phyloP scores from a whole-genome alignment of 306 rosid genomes.

The Acacia confusa region DNA sequence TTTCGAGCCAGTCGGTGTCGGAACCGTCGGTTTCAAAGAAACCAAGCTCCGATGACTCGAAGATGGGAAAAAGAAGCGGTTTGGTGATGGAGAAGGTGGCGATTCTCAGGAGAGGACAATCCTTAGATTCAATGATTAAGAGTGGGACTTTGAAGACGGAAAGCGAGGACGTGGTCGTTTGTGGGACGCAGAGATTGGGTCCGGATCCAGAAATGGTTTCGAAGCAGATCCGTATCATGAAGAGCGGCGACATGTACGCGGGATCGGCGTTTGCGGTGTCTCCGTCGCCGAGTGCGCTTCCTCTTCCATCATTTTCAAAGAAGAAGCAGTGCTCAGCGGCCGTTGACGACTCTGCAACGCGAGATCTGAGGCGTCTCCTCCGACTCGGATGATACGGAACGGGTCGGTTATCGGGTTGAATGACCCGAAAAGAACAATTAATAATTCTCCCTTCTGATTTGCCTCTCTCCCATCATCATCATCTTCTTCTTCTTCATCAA shows the following conservation, averaged over 20 bases:
- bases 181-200: slow-evolving; percentile 57
- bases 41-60: slow-evolving; percentile 57
- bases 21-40: slow-evolving; percentile 34
- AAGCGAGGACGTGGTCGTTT: slow-evolving; percentile 44
- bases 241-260: slow-evolving; percentile 58
- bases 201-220: slow-evolving; percentile 56
- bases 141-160: slow-evolving; percentile 44
- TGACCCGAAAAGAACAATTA: background rate
- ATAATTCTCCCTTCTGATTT: background rate
- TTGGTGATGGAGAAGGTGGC: slow-evolving; percentile 61
- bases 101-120: slow-evolving; percentile 74
- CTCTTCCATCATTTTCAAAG: slow-evolving; percentile 76
- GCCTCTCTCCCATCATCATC: background rate
- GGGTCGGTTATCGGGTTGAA: slow-evolving; percentile 8
- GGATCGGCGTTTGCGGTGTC: slow-evolving; percentile 83
- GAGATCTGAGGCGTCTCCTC: slow-evolving; percentile 84
- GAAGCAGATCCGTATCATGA: slow-evolving; percentile 44
- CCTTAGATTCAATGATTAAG: slow-evolving; percentile 62
- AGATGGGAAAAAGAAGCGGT: slow-evolving; percentile 31
- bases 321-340: slow-evolving; percentile 39
- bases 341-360: slow-evolving; percentile 74
- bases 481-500: background rate
- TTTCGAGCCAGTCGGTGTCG: slow-evolving; percentile 24
- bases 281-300: slow-evolving; percentile 85
- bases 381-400: slow-evolving; percentile 52